phyloP scores from a whole-genome alignment of 106 monocot species.

The Platanthera zijinensis region DNA sequence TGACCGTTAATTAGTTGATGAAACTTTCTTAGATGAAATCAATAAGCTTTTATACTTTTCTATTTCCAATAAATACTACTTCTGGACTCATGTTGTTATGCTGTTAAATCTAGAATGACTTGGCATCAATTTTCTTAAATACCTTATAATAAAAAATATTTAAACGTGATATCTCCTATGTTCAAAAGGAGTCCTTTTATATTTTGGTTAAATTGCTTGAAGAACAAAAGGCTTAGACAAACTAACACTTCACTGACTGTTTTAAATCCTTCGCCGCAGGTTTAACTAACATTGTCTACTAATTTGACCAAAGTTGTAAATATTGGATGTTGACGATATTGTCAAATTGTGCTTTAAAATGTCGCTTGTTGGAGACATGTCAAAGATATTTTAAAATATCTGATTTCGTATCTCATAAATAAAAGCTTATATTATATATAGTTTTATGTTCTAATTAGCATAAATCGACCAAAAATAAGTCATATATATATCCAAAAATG shows the following conservation, averaged over 20 bases:
- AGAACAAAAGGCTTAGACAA: not conserved
- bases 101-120: not conserved
- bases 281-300: not conserved
- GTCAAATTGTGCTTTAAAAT: too few relatives aligned
- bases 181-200: not conserved
- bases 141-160: not conserved
- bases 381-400: too few relatives aligned
- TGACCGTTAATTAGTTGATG: not conserved
- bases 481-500: too few relatives aligned
- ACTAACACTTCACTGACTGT: not conserved
- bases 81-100: not conserved
- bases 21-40: not conserved
- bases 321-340: too few relatives aligned
- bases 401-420: too few relatives aligned
- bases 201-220: not conserved
- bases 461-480: too few relatives aligned
- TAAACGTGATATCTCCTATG: not conserved
- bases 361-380: too few relatives aligned
- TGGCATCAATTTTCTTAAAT: not conserved
- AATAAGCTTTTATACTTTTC: not conserved
- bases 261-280: not conserved
- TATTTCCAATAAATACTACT: not conserved
- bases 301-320: too few relatives aligned
- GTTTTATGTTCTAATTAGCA: too few relatives aligned
- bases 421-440: too few relatives aligned